These are phyloP conservation scores for Acmispon strigosus DNA, from an alignment of 306 rosid genomes.

Conservation along the genomic window DNA sequence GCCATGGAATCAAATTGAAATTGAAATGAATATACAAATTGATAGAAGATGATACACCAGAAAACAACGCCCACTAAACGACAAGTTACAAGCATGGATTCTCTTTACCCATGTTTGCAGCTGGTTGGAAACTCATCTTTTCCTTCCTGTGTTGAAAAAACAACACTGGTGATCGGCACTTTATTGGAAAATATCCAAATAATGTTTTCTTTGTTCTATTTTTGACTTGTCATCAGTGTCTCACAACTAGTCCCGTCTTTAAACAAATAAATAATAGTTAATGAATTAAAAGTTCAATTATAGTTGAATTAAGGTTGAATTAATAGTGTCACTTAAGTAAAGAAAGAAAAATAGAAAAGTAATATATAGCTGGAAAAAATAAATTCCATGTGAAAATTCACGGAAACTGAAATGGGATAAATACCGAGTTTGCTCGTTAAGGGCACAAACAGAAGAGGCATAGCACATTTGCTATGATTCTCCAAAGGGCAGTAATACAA, in stretches of 20 bases:
- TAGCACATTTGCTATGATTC: constrained; percentile 5
- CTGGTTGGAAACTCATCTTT: constrained; percentile 1
- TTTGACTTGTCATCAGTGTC: no score
- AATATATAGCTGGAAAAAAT: neutral
- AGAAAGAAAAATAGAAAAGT: neutral
- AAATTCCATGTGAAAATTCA: neutral
- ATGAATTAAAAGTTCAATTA: no score
- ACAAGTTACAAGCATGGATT: neutral
- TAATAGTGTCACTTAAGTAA: neutral
- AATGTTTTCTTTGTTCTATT: no score
- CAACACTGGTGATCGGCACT: neutral
- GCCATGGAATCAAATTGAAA: neutral
- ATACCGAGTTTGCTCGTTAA: neutral
- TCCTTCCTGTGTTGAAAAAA: neutral
- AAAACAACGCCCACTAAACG: neutral
- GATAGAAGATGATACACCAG: neutral
- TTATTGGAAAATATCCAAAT: neutral
- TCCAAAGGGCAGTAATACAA: neutral
- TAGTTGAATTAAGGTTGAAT: no score
- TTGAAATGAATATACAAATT: neutral
- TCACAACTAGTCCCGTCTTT: no score
- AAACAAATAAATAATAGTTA: no score
- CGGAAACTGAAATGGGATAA: neutral
- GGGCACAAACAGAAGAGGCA: constrained; percentile 13
- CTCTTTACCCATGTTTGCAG: neutral